These are phyloP conservation scores for Camillea tinctor DNA, from an alignment of 2,329 filamentous ascomycete species.

Conservation along the genomic window DNA sequence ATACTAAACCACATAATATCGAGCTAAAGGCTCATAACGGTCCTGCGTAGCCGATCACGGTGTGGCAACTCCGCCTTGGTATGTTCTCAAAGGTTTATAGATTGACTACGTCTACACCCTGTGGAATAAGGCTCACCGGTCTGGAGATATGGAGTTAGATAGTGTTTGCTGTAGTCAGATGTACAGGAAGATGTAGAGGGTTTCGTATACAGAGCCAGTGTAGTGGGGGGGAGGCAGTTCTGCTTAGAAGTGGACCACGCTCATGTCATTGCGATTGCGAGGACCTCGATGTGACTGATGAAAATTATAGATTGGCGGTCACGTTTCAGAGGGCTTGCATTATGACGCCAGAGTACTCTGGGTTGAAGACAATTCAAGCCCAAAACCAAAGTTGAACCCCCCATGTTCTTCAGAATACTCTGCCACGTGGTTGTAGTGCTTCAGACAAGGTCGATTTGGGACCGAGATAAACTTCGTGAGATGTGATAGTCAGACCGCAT, in stretches of 20 bases:
- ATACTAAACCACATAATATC: too few species aligned
- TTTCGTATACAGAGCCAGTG: neutral
- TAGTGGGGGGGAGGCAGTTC: neutral
- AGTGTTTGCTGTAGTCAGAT: neutral
- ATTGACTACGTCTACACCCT: neutral
- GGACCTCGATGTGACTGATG: neutral
- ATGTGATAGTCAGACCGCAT: slow-evolving; percentile 10
- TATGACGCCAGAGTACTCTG: neutral
- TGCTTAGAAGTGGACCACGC: neutral
- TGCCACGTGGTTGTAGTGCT: slow-evolving; percentile 15
- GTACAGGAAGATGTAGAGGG: neutral
- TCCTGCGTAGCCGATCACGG: neutral
- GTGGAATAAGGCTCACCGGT: neutral
- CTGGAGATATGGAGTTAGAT: neutral
- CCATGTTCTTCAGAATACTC: slow-evolving; percentile 7
- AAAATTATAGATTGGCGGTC: neutral
- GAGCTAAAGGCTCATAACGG: neutral
- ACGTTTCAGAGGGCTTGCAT: neutral
- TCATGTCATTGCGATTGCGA: neutral
- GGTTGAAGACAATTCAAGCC: neutral
- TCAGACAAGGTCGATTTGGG: slow-evolving; percentile 3
- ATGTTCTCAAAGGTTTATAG: neutral
- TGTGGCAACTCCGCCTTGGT: neutral
- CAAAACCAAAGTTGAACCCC: neutral
- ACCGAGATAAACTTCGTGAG: neutral